A percentile compares a stretch with the other conserved stretches of the same genome.
Evolutionary conservation across 805 yeast genomes (phyloP).

Genomic region (Saccharomycopsis oosterbeekiorum): DNA sequence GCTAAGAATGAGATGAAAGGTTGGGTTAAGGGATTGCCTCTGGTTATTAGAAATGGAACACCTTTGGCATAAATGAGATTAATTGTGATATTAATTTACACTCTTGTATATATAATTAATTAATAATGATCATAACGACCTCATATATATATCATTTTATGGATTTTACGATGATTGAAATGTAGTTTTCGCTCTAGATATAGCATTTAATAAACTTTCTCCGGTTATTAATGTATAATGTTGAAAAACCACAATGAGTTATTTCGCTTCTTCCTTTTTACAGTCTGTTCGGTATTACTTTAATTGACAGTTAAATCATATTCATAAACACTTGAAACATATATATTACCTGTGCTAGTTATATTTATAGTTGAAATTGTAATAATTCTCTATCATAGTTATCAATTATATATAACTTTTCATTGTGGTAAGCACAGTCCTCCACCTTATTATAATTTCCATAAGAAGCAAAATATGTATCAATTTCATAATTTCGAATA

Average conservation of each 20-base stretch:
- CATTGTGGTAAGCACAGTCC: neutral
- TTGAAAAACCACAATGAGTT: too few species aligned
- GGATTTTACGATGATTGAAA: too few species aligned
- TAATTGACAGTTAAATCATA: too few species aligned
- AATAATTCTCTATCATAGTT: neutral
- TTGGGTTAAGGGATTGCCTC: constrained; percentile 77
- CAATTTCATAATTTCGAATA: neutral
- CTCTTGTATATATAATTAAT: neutral
- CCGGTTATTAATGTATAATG: too few species aligned
- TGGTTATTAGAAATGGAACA: constrained; percentile 40
- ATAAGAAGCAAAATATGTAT: neutral
- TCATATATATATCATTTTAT: too few species aligned
- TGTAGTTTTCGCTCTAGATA: too few species aligned
- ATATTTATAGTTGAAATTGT: neutral
- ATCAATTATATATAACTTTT: neutral
- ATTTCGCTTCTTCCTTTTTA: too few species aligned
- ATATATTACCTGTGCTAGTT: neutral
- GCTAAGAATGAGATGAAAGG: constrained; percentile 57
- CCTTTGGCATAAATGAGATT: constrained; percentile 10
- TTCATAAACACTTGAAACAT: neutral
- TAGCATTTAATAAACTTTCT: too few species aligned
- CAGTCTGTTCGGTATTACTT: too few species aligned
- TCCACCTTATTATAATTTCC: constrained; percentile 8
- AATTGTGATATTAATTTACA: neutral
- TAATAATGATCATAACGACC: too few species aligned